Conservation (phyloP, 106 monocot species). For the Allium cepa region DNA sequence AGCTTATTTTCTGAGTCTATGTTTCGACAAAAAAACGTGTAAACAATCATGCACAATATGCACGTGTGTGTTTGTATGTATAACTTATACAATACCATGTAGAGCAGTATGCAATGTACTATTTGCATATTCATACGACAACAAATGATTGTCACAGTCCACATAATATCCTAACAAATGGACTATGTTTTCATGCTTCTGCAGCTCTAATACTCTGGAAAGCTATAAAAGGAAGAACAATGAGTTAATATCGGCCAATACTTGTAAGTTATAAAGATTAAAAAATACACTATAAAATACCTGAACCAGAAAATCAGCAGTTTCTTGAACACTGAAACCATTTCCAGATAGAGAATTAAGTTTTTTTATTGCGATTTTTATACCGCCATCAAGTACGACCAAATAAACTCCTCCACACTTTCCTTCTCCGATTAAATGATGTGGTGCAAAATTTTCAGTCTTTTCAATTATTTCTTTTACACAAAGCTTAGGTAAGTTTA, state of each 20-base stretch:
- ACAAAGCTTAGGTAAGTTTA: background rate
- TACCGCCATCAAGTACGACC: background rate
- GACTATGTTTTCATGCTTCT: constrained; percentile 5
- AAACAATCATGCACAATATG: background rate
- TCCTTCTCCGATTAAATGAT: constrained; percentile 4
- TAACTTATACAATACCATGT: background rate
- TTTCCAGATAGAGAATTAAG: background rate
- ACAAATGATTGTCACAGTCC: background rate
- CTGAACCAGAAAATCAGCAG: constrained; percentile 2
- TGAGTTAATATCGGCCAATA: background rate
- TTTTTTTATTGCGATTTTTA: background rate
- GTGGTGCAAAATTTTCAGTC: constrained; percentile 1
- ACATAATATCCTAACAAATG: constrained; percentile 1
- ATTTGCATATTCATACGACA: background rate
- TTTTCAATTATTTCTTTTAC: background rate
- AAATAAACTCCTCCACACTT: background rate
- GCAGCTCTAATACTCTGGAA: background rate
- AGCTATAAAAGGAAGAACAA: background rate
- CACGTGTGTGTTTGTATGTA: background rate
- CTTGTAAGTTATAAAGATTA: background rate
- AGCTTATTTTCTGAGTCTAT: background rate
- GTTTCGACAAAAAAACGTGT: background rate
- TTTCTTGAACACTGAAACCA: background rate
- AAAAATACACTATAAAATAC: background rate
- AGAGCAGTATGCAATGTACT: background rate